These are phyloP conservation scores for Gossypium anomalum DNA, from an alignment of 345 rosid genomes.

Conservation along the genomic window DNA sequence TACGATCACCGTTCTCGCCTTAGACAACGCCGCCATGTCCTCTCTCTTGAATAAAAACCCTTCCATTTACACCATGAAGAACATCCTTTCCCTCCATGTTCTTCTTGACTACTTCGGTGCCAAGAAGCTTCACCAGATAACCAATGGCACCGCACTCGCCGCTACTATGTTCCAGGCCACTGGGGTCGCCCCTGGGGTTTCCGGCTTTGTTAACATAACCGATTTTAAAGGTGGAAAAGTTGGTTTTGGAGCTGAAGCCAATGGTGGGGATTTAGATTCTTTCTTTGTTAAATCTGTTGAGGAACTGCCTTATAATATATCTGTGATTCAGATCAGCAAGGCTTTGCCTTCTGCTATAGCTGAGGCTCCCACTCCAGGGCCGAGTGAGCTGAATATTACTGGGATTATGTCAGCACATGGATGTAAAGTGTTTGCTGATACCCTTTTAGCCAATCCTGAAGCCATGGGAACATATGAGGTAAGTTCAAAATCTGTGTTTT, in stretches of 20 bases:
- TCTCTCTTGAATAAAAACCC: conserved; percentile 54
- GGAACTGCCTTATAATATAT: conserved; percentile 83
- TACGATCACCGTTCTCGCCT: conserved; percentile 83
- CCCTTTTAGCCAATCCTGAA: conserved; percentile 49
- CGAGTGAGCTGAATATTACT: conserved; percentile 66
- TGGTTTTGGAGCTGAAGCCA: conserved; percentile 59
- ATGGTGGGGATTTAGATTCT: conserved; percentile 48
- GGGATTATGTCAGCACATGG: conserved; percentile 89
- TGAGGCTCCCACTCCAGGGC: conserved; percentile 78
- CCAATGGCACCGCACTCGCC: conserved; percentile 75
- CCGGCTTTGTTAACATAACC: conserved; percentile 91
- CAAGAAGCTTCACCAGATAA: conserved; percentile 91
- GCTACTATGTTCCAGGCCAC: conserved; percentile 93
- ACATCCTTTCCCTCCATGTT: conserved; percentile 85
- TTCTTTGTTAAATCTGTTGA: conserved; percentile 62
- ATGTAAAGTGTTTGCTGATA: conserved; percentile 80
- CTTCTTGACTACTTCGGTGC: conserved; percentile 92
- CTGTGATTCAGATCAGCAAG: conserved; percentile 81
- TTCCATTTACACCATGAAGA: conserved; percentile 62
- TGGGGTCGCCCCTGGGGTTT: conserved; percentile 71
- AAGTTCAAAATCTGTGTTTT: not conserved
- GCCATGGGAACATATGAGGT: conserved; percentile 71
- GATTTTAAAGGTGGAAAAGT: conserved; percentile 84
- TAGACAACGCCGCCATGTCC: conserved; percentile 79
- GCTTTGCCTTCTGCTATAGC: conserved; percentile 65